These are phyloP conservation scores for Tetragonia tetragonoides DNA, from an alignment of 148 eudicot genomes.

Conservation along the genomic window DNA sequence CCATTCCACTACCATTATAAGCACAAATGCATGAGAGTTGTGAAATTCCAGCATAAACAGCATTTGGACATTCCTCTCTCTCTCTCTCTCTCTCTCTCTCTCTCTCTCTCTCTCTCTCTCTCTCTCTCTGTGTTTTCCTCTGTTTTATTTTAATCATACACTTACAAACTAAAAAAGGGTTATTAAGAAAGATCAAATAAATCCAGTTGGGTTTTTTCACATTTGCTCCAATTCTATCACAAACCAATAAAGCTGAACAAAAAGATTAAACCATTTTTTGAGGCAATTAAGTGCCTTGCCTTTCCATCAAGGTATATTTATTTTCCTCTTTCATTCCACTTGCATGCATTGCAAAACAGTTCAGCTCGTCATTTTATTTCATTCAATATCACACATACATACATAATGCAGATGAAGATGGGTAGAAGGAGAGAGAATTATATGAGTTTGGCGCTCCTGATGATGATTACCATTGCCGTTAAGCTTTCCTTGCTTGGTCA, in stretches of 20 bases:
- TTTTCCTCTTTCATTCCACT: background rate
- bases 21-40: slow-evolving; percentile 7
- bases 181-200: background rate
- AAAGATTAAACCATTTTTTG: no score
- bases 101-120: background rate
- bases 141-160: no score
- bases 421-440: background rate
- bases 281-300: background rate
- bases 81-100: slow-evolving; percentile 11
- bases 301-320: slow-evolving; percentile 6
- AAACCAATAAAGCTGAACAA: background rate
- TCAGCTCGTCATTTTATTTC: background rate
- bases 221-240: background rate
- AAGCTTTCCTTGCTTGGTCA: slow-evolving; percentile 7
- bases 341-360: slow-evolving; percentile 13
- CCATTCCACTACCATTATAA: slow-evolving; percentile 13
- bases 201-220: background rate
- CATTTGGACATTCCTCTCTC: background rate
- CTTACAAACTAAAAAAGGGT: no score
- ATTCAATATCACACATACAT: background rate
- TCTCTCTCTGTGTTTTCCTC: no score
- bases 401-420: slow-evolving; percentile 1
- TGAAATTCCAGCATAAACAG: background rate
- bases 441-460: background rate
- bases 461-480: slow-evolving; percentile 14